Percentiles rank a stretch among this genome's conserved stretches.
Conservation (phyloP, 2,329 filamentous ascomycete species). For the Sarocladiaceae sp. region DNA sequence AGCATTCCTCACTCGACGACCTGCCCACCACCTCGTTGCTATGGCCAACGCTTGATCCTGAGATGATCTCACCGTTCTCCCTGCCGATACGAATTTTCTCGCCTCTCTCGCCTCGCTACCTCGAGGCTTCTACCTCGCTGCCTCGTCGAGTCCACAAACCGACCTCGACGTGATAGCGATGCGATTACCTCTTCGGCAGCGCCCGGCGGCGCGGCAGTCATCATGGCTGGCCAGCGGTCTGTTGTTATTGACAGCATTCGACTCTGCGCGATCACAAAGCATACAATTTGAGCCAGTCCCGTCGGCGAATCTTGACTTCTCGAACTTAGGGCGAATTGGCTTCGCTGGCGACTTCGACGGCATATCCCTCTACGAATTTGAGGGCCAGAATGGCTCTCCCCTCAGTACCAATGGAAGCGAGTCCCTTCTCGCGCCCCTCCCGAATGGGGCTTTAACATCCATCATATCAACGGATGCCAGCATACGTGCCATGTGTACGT, state of each 20-base stretch:
- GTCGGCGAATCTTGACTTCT: constrained; percentile 71
- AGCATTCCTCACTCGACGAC: constrained; percentile 15
- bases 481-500: constrained; percentile 85
- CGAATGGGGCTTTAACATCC: constrained; percentile 77
- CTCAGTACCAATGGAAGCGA: constrained; percentile 73
- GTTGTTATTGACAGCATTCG: not conserved
- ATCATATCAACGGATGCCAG: constrained; percentile 75
- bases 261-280: constrained; percentile 38
- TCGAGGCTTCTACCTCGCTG: constrained; percentile 10
- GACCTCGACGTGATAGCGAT: constrained; percentile 31
- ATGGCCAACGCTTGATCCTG: constrained; percentile 23
- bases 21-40: constrained; percentile 19
- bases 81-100: constrained; percentile 5
- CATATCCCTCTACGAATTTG: constrained; percentile 83
- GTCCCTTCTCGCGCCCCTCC: constrained; percentile 74
- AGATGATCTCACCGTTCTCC: constrained; percentile 19
- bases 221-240: constrained; percentile 16
- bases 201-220: constrained; percentile 35
- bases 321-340: constrained; percentile 74
- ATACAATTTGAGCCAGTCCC: constrained; percentile 60
- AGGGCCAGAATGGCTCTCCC: constrained; percentile 68
- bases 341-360: constrained; percentile 87
- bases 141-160: constrained; percentile 14
- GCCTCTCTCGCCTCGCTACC: not conserved
- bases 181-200: constrained; percentile 42